Conservation (phyloP, 2,329 filamentous ascomycete species). For the Monosporascus sp. region DNA sequence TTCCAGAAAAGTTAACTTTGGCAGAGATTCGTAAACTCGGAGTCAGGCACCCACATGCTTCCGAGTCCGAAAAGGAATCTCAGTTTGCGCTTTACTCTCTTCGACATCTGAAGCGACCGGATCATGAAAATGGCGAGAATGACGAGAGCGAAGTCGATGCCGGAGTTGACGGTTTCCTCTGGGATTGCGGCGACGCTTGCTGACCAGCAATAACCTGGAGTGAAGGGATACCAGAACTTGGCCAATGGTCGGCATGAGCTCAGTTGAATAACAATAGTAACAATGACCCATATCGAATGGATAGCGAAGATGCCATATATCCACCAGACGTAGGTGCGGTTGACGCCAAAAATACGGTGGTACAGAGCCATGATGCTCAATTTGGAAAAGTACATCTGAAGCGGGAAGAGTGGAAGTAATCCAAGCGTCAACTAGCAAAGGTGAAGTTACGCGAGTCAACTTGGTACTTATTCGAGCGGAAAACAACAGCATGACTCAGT, state of each 20-base stretch:
- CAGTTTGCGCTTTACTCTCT: constrained; percentile 9
- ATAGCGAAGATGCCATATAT: constrained; percentile 7
- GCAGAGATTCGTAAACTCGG: too few relatives aligned
- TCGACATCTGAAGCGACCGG: constrained; percentile 5
- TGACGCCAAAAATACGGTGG: constrained; percentile 13
- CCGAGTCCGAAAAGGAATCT: constrained; percentile 12
- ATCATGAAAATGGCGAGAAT: constrained; percentile 11
- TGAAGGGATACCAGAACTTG: constrained; percentile 7
- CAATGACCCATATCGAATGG: constrained; percentile 9
- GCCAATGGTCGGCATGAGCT: constrained; percentile 13
- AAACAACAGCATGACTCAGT: too few relatives aligned
- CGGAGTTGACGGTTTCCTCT: constrained; percentile 13
- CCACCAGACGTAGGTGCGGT: constrained; percentile 9
- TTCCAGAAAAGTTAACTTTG: not conserved
- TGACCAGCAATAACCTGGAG: constrained; percentile 5
- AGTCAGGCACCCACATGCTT: constrained; percentile 3
- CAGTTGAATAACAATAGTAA: constrained; percentile 3
- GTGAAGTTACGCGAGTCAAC: not conserved
- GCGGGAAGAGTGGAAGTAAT: too few relatives aligned
- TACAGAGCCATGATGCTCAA: constrained; percentile 14
- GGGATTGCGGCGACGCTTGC: constrained; percentile 3
- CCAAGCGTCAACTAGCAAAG: constrained; percentile 1
- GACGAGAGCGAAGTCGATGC: constrained; percentile 15
- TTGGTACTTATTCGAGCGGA: not conserved
- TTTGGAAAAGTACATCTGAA: constrained; percentile 3